Evolutionary conservation across 306 rosid species (phyloP).

Genomic region (Quercus alba): DNA sequence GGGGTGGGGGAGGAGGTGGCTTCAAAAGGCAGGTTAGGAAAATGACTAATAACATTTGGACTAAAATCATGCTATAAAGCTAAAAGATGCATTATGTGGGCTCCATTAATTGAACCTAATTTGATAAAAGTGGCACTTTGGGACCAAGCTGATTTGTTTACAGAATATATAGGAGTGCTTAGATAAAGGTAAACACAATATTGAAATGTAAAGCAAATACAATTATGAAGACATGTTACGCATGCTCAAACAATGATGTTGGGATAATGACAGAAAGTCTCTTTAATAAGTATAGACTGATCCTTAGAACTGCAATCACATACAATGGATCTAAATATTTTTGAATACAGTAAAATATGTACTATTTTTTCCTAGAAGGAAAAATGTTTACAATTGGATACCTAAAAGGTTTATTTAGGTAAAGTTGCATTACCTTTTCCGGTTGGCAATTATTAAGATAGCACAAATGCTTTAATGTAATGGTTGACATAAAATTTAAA

Average conservation of each 20-base stretch:
- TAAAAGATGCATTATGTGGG: conserved; percentile 34
- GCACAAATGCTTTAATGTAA: conserved; percentile 19
- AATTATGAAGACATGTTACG: conserved; percentile 52
- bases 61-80: conserved; percentile 28
- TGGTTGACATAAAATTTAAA: conserved; percentile 2
- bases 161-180: conserved; percentile 31
- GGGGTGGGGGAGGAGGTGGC: neutral
- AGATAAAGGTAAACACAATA: conserved; percentile 41
- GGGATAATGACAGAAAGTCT: conserved; percentile 58
- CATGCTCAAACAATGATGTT: conserved; percentile 66
- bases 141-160: conserved; percentile 17
- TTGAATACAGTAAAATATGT: conserved; percentile 13
- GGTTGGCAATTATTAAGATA: conserved; percentile 15
- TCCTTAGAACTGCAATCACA: conserved; percentile 30
- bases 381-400: conserved; percentile 12
- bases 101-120: conserved; percentile 29
- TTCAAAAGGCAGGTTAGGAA: conserved; percentile 22
- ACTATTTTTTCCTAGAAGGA: conserved; percentile 19
- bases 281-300: conserved; percentile 25
- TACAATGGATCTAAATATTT: conserved; percentile 36
- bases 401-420: conserved; percentile 19
- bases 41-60: conserved; percentile 12
- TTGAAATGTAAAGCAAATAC: conserved; percentile 46
- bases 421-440: neutral
- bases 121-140: conserved; percentile 20